Conservation (phyloP, 1,284 basidiomycete species). For the Tilletia horrida region DNA sequence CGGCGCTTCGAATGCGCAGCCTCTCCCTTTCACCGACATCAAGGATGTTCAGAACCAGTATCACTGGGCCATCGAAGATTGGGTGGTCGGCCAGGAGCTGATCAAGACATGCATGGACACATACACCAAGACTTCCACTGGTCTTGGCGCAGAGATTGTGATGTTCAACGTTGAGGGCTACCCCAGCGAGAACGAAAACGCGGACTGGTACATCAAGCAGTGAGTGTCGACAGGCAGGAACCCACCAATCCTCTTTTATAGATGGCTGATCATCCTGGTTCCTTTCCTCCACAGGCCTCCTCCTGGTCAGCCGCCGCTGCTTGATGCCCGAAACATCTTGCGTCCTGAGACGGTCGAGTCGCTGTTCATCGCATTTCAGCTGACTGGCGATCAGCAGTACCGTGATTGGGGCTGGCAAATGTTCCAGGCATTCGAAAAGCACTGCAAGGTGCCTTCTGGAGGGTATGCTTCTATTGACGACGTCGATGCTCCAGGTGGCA, state of each 20-base stretch:
- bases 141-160: constrained; percentile 56
- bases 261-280: background rate
- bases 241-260: background rate
- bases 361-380: constrained; percentile 77
- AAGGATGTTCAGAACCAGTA: constrained; percentile 25
- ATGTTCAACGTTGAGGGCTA: constrained; percentile 34
- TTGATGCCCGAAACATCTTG: constrained; percentile 79
- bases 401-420: constrained; percentile 83
- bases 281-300: constrained; percentile 22
- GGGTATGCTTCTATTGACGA: constrained; percentile 64
- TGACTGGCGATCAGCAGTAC: constrained; percentile 78
- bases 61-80: constrained; percentile 61
- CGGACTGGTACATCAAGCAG: constrained; percentile 52
- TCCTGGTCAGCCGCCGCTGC: constrained; percentile 59
- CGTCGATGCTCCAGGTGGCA: constrained; percentile 60
- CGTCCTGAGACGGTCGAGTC: constrained; percentile 94
- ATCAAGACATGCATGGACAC: constrained; percentile 82
- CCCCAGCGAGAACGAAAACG: constrained; percentile 25
- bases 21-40: constrained; percentile 22
- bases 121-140: constrained; percentile 74
- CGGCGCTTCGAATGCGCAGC: constrained; percentile 66
- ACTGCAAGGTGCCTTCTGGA: constrained; percentile 64
- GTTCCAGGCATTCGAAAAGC: constrained; percentile 81
- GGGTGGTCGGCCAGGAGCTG: constrained; percentile 74
- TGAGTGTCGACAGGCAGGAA: constrained; percentile 13